These are phyloP conservation scores for Clathrospora elynae DNA, from an alignment of 2,329 filamentous ascomycete species.

Conservation along the genomic window DNA sequence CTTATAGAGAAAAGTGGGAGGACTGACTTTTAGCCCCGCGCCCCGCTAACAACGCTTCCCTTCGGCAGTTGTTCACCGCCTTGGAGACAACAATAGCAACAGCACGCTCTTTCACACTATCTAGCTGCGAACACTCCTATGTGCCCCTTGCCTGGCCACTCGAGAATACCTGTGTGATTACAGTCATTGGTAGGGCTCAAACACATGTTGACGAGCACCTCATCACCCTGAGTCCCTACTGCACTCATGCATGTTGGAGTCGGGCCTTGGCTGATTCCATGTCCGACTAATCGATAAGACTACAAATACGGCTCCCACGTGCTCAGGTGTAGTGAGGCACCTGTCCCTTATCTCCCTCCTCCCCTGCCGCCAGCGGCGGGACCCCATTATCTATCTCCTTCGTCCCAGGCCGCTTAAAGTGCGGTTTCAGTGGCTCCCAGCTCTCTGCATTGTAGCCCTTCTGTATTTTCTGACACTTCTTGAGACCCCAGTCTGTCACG, in stretches of 20 bases:
- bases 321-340: slow-evolving; percentile 34
- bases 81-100: background rate
- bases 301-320: too few species aligned
- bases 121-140: too few species aligned
- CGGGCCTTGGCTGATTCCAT: too few species aligned
- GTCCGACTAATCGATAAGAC: too few species aligned
- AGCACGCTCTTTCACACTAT: too few species aligned
- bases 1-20: slow-evolving; percentile 18
- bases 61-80: slow-evolving; percentile 8
- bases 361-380: slow-evolving; percentile 18
- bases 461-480: slow-evolving; percentile 72
- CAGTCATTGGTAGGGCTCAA: too few species aligned
- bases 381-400: slow-evolving; percentile 37
- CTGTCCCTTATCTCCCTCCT: slow-evolving; percentile 29
- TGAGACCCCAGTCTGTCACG: slow-evolving; percentile 73
- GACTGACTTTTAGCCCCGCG: slow-evolving; percentile 18
- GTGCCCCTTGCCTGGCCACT: too few species aligned
- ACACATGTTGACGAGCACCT: too few species aligned
- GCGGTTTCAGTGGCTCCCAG: slow-evolving; percentile 65
- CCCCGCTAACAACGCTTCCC: slow-evolving; percentile 1
- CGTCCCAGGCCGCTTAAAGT: slow-evolving; percentile 46
- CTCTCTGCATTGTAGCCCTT: slow-evolving; percentile 79
- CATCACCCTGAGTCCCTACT: too few species aligned
- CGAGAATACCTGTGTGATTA: too few species aligned
- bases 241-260: too few species aligned